Conservation (phyloP, 148 eudicot genomes). For the Diospyros kaki region DNA sequence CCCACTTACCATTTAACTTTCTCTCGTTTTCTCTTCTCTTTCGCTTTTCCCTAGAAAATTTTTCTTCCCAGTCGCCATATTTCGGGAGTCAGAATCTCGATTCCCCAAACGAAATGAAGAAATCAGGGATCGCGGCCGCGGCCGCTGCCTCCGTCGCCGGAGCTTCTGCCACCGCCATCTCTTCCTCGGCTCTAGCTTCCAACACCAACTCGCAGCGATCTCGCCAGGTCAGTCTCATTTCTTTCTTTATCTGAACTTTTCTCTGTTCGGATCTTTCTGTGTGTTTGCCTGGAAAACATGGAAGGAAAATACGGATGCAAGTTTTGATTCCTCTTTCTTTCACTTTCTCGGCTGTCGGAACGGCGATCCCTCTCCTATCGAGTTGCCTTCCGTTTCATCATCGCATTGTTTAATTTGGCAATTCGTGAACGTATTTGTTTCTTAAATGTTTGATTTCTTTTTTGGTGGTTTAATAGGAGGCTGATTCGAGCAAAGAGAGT, state of each 20-base stretch:
- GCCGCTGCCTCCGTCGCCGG: slow-evolving; percentile 14
- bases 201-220: background rate
- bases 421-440: too few species aligned
- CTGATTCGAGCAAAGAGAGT: slow-evolving; percentile 2
- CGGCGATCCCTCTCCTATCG: background rate
- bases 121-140: slow-evolving; percentile 8
- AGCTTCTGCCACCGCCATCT: slow-evolving; percentile 8
- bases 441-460: background rate
- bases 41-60: background rate
- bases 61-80: background rate
- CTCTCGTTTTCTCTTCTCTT: background rate
- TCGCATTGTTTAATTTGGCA: too few species aligned
- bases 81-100: background rate
- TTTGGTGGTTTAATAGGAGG: background rate
- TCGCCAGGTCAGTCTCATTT: slow-evolving; percentile 2
- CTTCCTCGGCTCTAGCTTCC: slow-evolving; percentile 2
- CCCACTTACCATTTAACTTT: background rate
- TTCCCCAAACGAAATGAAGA: background rate
- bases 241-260: background rate
- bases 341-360: background rate
- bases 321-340: background rate
- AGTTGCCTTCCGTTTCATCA: too few species aligned
- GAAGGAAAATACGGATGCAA: background rate
- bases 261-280: background rate
- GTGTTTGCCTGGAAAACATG: background rate